phyloP scores from a whole-genome alignment of 108 stramenopile species.

The Schizochytrium sp. region DNA sequence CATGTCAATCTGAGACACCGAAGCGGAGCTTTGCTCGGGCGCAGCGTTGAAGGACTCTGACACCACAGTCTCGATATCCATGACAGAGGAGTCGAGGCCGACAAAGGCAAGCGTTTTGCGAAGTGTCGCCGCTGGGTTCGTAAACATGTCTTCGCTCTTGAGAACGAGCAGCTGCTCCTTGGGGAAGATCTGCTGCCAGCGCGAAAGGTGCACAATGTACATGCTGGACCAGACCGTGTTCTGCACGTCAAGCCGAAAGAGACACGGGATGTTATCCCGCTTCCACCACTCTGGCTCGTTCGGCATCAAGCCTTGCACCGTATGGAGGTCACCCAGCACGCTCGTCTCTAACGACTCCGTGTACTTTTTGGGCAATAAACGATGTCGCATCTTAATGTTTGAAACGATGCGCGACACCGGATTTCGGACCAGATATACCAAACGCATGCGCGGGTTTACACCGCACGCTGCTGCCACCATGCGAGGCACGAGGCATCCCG shows the following conservation, averaged over 20 bases:
- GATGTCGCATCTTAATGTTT: not conserved
- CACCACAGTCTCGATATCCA: not conserved
- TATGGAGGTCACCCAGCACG: not conserved
- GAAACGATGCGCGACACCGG: not conserved
- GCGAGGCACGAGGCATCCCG: not conserved
- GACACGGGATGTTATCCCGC: not conserved
- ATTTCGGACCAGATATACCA: not conserved
- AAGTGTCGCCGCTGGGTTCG: not conserved
- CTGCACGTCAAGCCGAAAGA: not conserved
- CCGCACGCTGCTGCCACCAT: not conserved
- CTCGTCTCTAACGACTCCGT: not conserved
- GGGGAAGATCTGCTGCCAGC: not conserved
- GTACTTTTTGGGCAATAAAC: not conserved
- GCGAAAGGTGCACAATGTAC: not conserved
- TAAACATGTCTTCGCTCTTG: not conserved
- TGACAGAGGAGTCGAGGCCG: not conserved
- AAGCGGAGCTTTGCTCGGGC: not conserved
- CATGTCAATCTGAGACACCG: no score
- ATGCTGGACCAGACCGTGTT: not conserved
- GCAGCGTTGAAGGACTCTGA: not conserved
- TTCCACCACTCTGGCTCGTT: not conserved
- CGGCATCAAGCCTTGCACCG: not conserved
- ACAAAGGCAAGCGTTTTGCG: not conserved
- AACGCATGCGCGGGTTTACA: not conserved
- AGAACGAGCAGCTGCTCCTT: not conserved